Percentiles rank a stretch among this genome's conserved stretches.
Conservation (phyloP, 2,329 filamentous ascomycete genomes). For the Phaeosphaeriaceae sp. region DNA sequence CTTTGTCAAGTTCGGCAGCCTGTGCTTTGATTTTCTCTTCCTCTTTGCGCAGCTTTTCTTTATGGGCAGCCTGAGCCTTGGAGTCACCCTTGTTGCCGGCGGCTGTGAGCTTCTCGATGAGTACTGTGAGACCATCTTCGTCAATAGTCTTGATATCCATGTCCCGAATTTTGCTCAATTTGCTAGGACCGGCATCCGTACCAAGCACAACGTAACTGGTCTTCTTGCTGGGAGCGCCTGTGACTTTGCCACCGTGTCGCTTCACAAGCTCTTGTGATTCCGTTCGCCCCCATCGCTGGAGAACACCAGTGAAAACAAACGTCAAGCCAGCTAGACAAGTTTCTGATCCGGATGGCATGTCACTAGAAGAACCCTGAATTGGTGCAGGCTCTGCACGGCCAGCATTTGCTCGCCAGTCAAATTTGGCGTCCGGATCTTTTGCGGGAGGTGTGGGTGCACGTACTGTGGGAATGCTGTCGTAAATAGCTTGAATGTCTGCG, state of each 20-base stretch:
- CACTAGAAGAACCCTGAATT: conserved; percentile 64
- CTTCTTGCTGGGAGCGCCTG: conserved; percentile 82
- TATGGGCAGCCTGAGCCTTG: conserved; percentile 83
- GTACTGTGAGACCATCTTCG: conserved; percentile 86
- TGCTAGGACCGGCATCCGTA: conserved; percentile 89
- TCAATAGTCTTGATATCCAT: conserved; percentile 89
- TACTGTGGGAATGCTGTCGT: conserved; percentile 85
- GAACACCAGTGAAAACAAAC: conserved; percentile 93
- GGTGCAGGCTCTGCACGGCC: conserved; percentile 69
- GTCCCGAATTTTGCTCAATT: conserved; percentile 83
- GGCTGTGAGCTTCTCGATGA: conserved; percentile 81
- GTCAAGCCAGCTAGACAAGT: conserved; percentile 89
- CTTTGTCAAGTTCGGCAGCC: conserved; percentile 82
- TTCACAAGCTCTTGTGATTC: conserved; percentile 88
- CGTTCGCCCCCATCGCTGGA: conserved; percentile 80
- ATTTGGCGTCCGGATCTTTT: conserved; percentile 71
- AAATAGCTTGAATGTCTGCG: conserved; percentile 78
- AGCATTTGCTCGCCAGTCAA: conserved; percentile 70
- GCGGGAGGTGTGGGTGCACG: conserved; percentile 83
- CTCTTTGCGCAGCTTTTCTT: conserved; percentile 84
- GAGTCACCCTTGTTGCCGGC: conserved; percentile 76
- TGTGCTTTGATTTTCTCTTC: conserved; percentile 81
- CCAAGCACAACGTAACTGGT: conserved; percentile 94
- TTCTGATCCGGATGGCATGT: conserved; percentile 81
- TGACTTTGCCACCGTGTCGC: conserved; percentile 91